Conservation (phyloP, 768 basidiomycete genomes). For the Tylopilus sp. region DNA sequence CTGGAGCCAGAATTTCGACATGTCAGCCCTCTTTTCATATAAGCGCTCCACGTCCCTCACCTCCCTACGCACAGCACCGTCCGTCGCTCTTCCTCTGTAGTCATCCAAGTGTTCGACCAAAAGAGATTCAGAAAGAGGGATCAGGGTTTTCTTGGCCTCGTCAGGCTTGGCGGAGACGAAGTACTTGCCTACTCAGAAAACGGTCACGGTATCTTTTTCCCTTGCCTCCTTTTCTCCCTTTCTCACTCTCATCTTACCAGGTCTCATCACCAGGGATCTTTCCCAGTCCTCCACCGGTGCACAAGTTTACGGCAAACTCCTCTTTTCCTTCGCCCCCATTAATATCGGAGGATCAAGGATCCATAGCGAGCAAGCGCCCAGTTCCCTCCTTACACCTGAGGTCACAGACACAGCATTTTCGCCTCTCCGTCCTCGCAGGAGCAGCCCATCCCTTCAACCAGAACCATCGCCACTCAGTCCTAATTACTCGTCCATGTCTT, state of each 20-base stretch:
- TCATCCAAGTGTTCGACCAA: conserved; percentile 89
- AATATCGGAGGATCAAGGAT: conserved; percentile 21
- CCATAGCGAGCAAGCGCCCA: conserved; percentile 15
- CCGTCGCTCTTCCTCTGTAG: conserved; percentile 69
- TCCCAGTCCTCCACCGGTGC: conserved; percentile 22
- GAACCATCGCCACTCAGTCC: conserved; percentile 18
- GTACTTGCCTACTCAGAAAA: conserved; percentile 47
- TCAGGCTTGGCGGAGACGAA: conserved; percentile 53
- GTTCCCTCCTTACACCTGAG: conserved; percentile 13
- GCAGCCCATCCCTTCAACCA: conserved; percentile 21
- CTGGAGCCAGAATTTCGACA: conserved; percentile 86
- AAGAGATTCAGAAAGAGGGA: conserved; percentile 84
- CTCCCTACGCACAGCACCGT: conserved; percentile 46
- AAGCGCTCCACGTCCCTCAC: conserved; percentile 7
- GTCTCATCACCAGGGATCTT: conserved; percentile 68
- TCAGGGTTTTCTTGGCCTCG: conserved; percentile 68
- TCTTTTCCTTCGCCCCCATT: conserved; percentile 56
- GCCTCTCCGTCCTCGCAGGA: conserved; percentile 17
- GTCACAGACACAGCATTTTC: conserved; percentile 13
- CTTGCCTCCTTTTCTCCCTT: background rate
- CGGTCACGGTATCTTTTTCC: conserved; percentile 38
- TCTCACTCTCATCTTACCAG: conserved; percentile 32
- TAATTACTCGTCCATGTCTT: conserved; percentile 17
- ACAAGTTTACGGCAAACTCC: conserved; percentile 79
- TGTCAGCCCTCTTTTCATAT: conserved; percentile 47